phyloP scores from a whole-genome alignment of 352 stramenopile genomes.

The Pythium angustatum region DNA sequence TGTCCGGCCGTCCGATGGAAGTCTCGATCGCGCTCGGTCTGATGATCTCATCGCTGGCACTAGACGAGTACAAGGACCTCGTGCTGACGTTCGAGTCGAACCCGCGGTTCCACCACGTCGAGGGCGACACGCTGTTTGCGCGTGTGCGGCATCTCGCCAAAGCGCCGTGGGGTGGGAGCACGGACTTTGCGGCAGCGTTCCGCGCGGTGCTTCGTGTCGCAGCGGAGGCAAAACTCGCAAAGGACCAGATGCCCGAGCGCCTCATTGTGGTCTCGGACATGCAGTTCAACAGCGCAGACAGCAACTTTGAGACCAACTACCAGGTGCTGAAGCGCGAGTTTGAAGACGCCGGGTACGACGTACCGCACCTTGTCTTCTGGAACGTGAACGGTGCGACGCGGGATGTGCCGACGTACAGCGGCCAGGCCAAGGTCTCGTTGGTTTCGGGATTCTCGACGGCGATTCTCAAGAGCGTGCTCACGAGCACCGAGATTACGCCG shows the following conservation, averaged over 20 bases:
- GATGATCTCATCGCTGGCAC: slow-evolving; percentile 41
- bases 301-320: slow-evolving; percentile 48
- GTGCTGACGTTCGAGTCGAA: slow-evolving; percentile 52
- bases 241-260: slow-evolving; percentile 51
- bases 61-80: slow-evolving; percentile 52
- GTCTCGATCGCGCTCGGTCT: slow-evolving; percentile 48
- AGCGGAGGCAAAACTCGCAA: slow-evolving; percentile 31
- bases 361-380: slow-evolving; percentile 77
- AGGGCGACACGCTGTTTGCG: slow-evolving; percentile 35
- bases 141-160: slow-evolving; percentile 27
- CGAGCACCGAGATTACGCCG: slow-evolving; percentile 31
- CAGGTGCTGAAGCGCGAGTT: slow-evolving; percentile 43
- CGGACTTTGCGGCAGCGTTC: slow-evolving; percentile 68
- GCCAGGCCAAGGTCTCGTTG: slow-evolving; percentile 44
- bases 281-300: slow-evolving; percentile 65
- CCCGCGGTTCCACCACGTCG: slow-evolving; percentile 43
- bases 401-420: slow-evolving; percentile 36
- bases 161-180: slow-evolving; percentile 51
- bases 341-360: slow-evolving; percentile 32
- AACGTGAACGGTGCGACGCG: slow-evolving; percentile 53
- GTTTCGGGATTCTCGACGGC: slow-evolving; percentile 53
- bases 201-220: slow-evolving; percentile 52
- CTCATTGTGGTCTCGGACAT: slow-evolving; percentile 87
- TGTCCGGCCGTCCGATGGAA: slow-evolving; percentile 38
- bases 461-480: slow-evolving; percentile 44